Evolutionary conservation across 257 asterid genomes (phyloP).

Genomic region (Solanum chiquidenum): DNA sequence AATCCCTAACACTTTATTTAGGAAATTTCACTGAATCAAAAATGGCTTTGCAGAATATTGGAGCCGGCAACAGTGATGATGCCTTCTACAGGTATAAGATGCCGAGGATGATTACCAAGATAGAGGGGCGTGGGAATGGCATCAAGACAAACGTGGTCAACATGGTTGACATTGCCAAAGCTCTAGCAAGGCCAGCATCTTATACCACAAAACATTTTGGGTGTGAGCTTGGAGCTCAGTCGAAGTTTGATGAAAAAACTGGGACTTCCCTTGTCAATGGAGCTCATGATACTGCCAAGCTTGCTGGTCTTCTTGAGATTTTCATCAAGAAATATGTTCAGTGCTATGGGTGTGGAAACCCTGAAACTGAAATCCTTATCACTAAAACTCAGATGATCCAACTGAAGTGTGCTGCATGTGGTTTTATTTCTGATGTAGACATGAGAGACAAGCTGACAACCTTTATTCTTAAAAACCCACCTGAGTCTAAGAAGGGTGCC

Average conservation of each 20-base stretch:
- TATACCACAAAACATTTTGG: constrained; percentile 31
- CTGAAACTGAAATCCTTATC: constrained; percentile 31
- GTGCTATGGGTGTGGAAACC: constrained; percentile 35
- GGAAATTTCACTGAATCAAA: background rate
- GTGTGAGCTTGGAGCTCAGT: constrained; percentile 38
- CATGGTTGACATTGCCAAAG: constrained; percentile 36
- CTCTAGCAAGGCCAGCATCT: constrained; percentile 35
- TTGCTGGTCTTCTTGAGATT: constrained; percentile 30
- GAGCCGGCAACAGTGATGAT: constrained; percentile 38
- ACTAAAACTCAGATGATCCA: constrained; percentile 34
- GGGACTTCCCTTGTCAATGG: constrained; percentile 38
- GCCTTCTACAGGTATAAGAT: constrained; percentile 43
- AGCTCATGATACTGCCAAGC: constrained; percentile 31
- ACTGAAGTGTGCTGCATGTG: constrained; percentile 38
- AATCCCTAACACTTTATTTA: background rate
- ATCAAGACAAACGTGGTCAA: constrained; percentile 34
- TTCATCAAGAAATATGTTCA: constrained; percentile 35
- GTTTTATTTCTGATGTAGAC: constrained; percentile 34
- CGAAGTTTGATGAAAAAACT: constrained; percentile 36
- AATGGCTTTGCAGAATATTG: constrained; percentile 33
- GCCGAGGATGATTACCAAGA: constrained; percentile 35
- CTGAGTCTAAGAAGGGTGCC: constrained; percentile 28
- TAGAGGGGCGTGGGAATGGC: constrained; percentile 40
- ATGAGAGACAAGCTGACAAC: constrained; percentile 35
- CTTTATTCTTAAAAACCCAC: constrained; percentile 32